Evolutionary conservation across 805 yeast genomes (phyloP), one percentile per base, ranked within the genome.

Genomic region (Saccharomycopsis synnaedendra): DNA sequence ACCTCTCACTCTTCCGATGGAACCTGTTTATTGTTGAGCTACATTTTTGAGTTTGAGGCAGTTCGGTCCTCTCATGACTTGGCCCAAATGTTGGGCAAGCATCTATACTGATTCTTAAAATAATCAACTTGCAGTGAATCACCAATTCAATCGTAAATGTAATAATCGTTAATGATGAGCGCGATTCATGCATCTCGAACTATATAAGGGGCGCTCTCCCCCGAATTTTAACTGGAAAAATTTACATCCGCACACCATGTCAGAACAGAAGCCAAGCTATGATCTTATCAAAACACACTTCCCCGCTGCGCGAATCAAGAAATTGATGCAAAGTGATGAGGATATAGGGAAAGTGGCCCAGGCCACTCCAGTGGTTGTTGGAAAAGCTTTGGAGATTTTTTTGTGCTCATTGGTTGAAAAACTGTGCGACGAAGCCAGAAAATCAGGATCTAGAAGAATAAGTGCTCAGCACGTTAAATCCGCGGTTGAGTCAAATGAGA

Each of bases 321-420:
- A 93, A 58, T 78, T 93, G 50, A 90, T 93, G 96, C 98, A 93
- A 61, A 81, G 94, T 32, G 99, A 93, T 64, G 98, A 93, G 54
- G 99, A 93, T 54, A 89, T 93, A 41, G 99, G 99, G 3, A 93
- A 93, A 61, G 97, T 93, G 4, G 96, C 98, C 3, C 97, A 89
- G 60, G 97, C 96, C 1, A 94, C 99, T 2, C 99, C 99, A 0
- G 84, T 90, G n/a, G 90, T 90, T 11, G 96, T 93, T 5, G 97
- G 97, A 5, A 76, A 96, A 53, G 96, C 98, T 0, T 70, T 93
- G 45, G 97, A 93, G 66, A 75, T 87, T 52, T 93, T 93, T 62
- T 78, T 93, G 74, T 86, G 95, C 44, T 78, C 93, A 47, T 71
- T 93, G 48, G 95, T 93, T 44, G 89, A 85, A 57, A 87, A 85